Conservation (phyloP, 108 stramenopile species). For the Cyclotella sp. region DNA sequence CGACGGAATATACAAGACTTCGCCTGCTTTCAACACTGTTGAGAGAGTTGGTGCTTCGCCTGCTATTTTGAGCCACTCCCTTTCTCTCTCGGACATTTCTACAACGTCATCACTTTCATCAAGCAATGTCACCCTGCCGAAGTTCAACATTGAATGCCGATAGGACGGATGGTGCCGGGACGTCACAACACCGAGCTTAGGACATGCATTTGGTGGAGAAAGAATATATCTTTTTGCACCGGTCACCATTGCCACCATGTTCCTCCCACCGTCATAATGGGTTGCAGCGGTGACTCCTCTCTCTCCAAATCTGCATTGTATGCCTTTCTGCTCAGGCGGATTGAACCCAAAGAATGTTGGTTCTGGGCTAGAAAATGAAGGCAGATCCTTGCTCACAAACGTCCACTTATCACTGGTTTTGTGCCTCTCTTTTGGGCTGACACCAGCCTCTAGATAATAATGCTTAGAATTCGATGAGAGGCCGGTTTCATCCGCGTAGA, state of each 20-base stretch:
- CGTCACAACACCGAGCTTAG: constrained; percentile 81
- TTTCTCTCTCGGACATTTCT: constrained; percentile 67
- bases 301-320: constrained; percentile 77
- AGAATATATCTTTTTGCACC: constrained; percentile 96
- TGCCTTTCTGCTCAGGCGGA: constrained; percentile 81
- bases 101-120: constrained; percentile 44
- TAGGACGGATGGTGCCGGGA: constrained; percentile 61
- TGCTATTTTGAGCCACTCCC: constrained; percentile 68
- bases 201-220: constrained; percentile 83
- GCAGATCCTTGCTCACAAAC: constrained; percentile 80
- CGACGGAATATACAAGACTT: constrained; percentile 91
- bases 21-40: constrained; percentile 90
- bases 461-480: constrained; percentile 64
- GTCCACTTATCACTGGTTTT: constrained; percentile 55
- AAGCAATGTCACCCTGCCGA: constrained; percentile 69
- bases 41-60: constrained; percentile 65
- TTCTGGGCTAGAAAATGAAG: constrained; percentile 70
- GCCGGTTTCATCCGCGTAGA: constrained; percentile 74
- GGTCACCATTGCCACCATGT: constrained; percentile 94
- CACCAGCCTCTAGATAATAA: constrained; percentile 84
- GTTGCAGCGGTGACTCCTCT: constrained; percentile 93
- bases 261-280: constrained; percentile 94
- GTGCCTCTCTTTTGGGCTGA: constrained; percentile 63
- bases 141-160: constrained; percentile 89
- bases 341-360: constrained; percentile 67